Percentiles rank a stretch among this genome's conserved stretches.
Evolutionary conservation across 2,329 filamentous ascomycete genomes (phyloP).

Genomic region (Dendryphion nanum): DNA sequence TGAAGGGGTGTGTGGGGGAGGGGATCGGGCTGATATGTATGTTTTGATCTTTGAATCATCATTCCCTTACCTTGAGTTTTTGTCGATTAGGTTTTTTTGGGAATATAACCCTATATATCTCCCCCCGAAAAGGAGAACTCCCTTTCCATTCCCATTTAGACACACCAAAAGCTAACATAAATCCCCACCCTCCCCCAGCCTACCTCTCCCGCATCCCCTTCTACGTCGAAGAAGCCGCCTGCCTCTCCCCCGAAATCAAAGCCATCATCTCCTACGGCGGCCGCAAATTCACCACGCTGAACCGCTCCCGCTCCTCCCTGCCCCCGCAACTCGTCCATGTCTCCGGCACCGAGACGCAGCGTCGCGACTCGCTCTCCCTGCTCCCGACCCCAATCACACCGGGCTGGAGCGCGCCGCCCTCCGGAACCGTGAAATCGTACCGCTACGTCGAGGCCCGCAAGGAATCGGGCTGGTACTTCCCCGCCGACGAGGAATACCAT

Average conservation of each 20-base stretch:
- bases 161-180: slow-evolving; percentile 1
- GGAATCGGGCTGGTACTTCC: slow-evolving; percentile 28
- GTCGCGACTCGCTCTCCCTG: slow-evolving; percentile 23
- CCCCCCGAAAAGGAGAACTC: too few relatives aligned
- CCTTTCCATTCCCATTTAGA: too few relatives aligned
- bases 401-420: neutral
- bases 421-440: slow-evolving; percentile 18
- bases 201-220: slow-evolving; percentile 31
- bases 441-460: slow-evolving; percentile 23
- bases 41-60: slow-evolving; percentile 1
- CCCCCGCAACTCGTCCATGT: slow-evolving; percentile 32
- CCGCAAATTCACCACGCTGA: slow-evolving; percentile 25
- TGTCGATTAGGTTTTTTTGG: slow-evolving; percentile 4
- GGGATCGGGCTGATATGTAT: slow-evolving; percentile 34
- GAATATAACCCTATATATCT: too few relatives aligned
- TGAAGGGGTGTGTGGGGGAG: slow-evolving; percentile 20
- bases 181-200: slow-evolving; percentile 14
- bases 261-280: slow-evolving; percentile 33
- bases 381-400: slow-evolving; percentile 7
- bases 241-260: slow-evolving; percentile 23
- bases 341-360: slow-evolving; percentile 16
- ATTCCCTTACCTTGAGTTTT: neutral
- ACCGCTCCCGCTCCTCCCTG: slow-evolving; percentile 7
- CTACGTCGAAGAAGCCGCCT: slow-evolving; percentile 29
- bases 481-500: slow-evolving; percentile 36